Evolutionary conservation across 768 basidiomycete species (phyloP).

Genomic region (Termitomyces sp.): DNA sequence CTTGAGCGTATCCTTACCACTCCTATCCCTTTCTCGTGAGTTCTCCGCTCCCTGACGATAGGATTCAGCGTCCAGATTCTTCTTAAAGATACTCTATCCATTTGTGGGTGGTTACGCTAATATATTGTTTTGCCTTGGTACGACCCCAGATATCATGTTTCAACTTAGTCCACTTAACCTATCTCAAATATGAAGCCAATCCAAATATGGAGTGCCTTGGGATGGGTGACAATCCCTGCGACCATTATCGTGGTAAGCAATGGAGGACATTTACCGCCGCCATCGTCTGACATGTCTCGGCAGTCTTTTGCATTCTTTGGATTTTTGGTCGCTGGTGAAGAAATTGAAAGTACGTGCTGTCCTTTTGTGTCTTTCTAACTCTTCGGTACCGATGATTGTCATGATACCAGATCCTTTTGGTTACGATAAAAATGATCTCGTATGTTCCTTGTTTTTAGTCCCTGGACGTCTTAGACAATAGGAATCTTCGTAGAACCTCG

Average conservation of each 20-base stretch:
- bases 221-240: conserved; percentile 64
- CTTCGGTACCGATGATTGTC: not conserved
- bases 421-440: conserved; percentile 73
- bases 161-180: not conserved
- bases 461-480: not conserved
- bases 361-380: conserved; percentile 1
- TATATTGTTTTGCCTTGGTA: conserved; percentile 63
- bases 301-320: conserved; percentile 72
- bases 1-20: conserved; percentile 73
- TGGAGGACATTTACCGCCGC: conserved; percentile 11
- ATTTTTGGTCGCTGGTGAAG: conserved; percentile 70
- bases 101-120: conserved; percentile 59
- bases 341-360: conserved; percentile 61
- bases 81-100: conserved; percentile 58
- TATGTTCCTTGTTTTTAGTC: conserved; percentile 24
- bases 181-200: conserved; percentile 43
- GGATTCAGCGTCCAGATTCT: not conserved
- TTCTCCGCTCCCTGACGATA: not conserved
- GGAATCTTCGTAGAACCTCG: conserved; percentile 48
- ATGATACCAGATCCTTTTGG: conserved; percentile 41
- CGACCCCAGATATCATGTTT: conserved; percentile 10
- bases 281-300: not conserved
- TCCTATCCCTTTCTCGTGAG: conserved; percentile 73
- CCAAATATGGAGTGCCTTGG: conserved; percentile 53
- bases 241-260: conserved; percentile 44